Evolutionary conservation across 1,284 basidiomycete genomes (phyloP).

Genomic region (Pyrrhoderma noxium): DNA sequence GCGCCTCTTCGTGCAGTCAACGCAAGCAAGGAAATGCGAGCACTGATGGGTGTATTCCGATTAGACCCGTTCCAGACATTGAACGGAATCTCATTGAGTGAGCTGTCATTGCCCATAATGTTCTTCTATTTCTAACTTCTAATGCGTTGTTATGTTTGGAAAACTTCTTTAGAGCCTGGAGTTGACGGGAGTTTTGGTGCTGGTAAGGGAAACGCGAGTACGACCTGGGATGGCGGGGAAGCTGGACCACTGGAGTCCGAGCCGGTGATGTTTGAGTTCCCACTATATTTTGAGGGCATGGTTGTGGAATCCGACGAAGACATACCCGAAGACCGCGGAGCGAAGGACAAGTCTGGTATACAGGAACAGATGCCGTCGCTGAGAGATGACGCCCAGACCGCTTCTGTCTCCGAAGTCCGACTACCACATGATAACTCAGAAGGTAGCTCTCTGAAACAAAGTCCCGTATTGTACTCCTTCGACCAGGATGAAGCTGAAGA

Average conservation of each 20-base stretch:
- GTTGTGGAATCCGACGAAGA: background rate
- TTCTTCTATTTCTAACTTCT: background rate
- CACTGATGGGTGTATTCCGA: slow-evolving; percentile 69
- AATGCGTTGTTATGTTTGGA: slow-evolving; percentile 8
- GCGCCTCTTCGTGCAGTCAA: slow-evolving; percentile 64
- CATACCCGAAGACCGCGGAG: too few relatives aligned
- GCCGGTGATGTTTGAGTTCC: slow-evolving; percentile 55
- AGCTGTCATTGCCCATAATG: slow-evolving; percentile 24
- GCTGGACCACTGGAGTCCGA: slow-evolving; percentile 50
- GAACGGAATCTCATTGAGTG: slow-evolving; percentile 31
- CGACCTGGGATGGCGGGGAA: slow-evolving; percentile 9
- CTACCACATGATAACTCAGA: background rate
- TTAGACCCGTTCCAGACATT: slow-evolving; percentile 70
- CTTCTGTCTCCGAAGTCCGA: background rate
- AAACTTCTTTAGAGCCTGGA: background rate
- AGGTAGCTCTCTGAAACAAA: too few relatives aligned
- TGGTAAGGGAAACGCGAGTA: background rate
- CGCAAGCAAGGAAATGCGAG: slow-evolving; percentile 56
- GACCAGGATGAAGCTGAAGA: background rate
- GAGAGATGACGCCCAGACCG: background rate
- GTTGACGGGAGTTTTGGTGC: slow-evolving; percentile 28
- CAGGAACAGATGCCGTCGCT: background rate
- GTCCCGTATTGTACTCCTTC: background rate
- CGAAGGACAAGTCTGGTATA: background rate
- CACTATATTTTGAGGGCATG: background rate